phyloP scores from a whole-genome alignment of 306 rosid genomes.

The Rosa persica region DNA sequence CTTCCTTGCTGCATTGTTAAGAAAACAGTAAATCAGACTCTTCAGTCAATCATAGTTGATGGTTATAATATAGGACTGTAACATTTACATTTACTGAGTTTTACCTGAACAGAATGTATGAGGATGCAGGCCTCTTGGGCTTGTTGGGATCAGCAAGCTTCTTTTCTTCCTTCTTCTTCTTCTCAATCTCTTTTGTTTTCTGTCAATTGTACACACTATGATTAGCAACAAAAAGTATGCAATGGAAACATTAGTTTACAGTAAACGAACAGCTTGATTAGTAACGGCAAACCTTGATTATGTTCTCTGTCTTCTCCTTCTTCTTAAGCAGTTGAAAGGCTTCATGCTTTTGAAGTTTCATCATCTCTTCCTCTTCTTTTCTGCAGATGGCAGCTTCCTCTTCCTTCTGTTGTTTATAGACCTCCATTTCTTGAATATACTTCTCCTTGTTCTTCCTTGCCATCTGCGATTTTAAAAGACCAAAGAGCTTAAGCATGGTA shows the following conservation, averaged over 20 bases:
- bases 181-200: constrained; percentile 63
- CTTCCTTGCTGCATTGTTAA: constrained; percentile 54
- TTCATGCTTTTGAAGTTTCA: constrained; percentile 85
- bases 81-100: no score
- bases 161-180: constrained; percentile 58
- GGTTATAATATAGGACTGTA: background rate
- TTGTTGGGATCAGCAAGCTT: constrained; percentile 68
- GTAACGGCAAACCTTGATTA: constrained; percentile 56
- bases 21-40: background rate
- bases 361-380: constrained; percentile 76
- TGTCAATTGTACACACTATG: constrained; percentile 9
- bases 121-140: constrained; percentile 86
- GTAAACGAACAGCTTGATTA: background rate
- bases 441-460: constrained; percentile 84
- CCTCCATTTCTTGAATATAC: constrained; percentile 67
- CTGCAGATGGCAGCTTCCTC: constrained; percentile 62
- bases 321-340: constrained; percentile 79
- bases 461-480: constrained; percentile 34
- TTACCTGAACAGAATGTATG: constrained; percentile 70
- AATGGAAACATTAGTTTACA: background rate
- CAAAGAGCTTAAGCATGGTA: background rate
- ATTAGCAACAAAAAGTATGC: background rate
- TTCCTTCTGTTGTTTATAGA: constrained; percentile 69
- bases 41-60: background rate
- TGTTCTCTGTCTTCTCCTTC: constrained; percentile 83